A percentile compares a stretch with the other conserved stretches of the same genome.
phyloP scores from a whole-genome alignment of 371 early-diverging fungal genomes.

The Syncephalastrum monosporum region DNA sequence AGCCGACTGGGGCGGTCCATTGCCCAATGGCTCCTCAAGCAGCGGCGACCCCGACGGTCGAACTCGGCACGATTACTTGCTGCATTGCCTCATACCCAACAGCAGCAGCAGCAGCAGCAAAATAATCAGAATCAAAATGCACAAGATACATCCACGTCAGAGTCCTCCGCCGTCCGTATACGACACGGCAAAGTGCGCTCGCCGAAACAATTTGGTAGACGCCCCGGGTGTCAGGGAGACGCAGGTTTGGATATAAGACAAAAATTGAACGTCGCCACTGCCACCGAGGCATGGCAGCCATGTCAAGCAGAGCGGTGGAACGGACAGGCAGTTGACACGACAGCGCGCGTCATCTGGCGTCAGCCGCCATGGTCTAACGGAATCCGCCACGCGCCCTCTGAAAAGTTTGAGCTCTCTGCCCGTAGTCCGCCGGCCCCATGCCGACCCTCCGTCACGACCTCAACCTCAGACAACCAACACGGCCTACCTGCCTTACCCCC shows the following conservation, averaged over 20 bases:
- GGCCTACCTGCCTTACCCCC: background rate
- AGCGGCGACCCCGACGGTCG: too few relatives aligned
- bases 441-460: background rate
- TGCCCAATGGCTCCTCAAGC: too few relatives aligned
- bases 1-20: too few relatives aligned
- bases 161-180: background rate
- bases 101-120: too few relatives aligned
- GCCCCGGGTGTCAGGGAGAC: slow-evolving; percentile 24
- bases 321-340: slow-evolving; percentile 4
- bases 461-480: background rate
- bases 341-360: slow-evolving; percentile 1
- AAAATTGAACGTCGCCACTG: slow-evolving; percentile 26
- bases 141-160: too few relatives aligned
- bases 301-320: slow-evolving; percentile 14
- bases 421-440: background rate
- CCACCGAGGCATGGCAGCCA: slow-evolving; percentile 23
- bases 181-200: slow-evolving; percentile 12
- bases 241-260: slow-evolving; percentile 32
- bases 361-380: background rate
- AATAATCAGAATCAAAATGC: too few relatives aligned
- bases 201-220: slow-evolving; percentile 26
- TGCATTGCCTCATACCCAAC: too few relatives aligned
- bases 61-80: too few relatives aligned
- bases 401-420: slow-evolving; percentile 16
- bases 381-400: slow-evolving; percentile 10